Conservation (phyloP, 768 basidiomycete species). For the Saitozyma podzolica region DNA sequence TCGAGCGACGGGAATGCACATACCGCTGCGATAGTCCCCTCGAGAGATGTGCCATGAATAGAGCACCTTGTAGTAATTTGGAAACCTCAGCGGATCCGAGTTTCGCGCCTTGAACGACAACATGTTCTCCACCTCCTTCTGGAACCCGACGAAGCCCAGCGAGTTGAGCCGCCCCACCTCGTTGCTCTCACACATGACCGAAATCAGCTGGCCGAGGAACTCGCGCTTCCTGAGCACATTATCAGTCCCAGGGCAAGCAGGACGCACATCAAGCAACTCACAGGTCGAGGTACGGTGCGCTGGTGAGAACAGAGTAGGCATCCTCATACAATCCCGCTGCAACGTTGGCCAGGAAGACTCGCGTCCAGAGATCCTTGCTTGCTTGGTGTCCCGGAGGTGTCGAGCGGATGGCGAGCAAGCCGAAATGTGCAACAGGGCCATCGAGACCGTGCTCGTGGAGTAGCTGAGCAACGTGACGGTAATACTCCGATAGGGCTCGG, state of each 20-base stretch:
- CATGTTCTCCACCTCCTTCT: slow-evolving; percentile 81
- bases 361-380: slow-evolving; percentile 65
- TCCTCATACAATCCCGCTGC: slow-evolving; percentile 77
- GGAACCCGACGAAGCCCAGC: slow-evolving; percentile 80
- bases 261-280: slow-evolving; percentile 56
- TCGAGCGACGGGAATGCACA: slow-evolving; percentile 39
- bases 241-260: not conserved
- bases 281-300: slow-evolving; percentile 74
- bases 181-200: slow-evolving; percentile 88
- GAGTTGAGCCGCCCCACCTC: slow-evolving; percentile 74
- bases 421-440: slow-evolving; percentile 69
- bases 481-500: slow-evolving; percentile 64
- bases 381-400: slow-evolving; percentile 52
- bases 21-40: slow-evolving; percentile 89
- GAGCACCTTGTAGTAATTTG: slow-evolving; percentile 85
- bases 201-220: slow-evolving; percentile 75
- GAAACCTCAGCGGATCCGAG: slow-evolving; percentile 78
- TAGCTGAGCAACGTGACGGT: slow-evolving; percentile 71
- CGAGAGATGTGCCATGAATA: slow-evolving; percentile 88
- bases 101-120: slow-evolving; percentile 92
- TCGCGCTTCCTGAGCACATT: slow-evolving; percentile 67
- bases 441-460: slow-evolving; percentile 66
- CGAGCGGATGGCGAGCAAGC: slow-evolving; percentile 75
- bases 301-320: slow-evolving; percentile 77
- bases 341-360: slow-evolving; percentile 71